These are phyloP conservation scores for Uromyces viciae-fabae DNA, from an alignment of 1,284 basidiomycete genomes.

Conservation along the genomic window DNA sequence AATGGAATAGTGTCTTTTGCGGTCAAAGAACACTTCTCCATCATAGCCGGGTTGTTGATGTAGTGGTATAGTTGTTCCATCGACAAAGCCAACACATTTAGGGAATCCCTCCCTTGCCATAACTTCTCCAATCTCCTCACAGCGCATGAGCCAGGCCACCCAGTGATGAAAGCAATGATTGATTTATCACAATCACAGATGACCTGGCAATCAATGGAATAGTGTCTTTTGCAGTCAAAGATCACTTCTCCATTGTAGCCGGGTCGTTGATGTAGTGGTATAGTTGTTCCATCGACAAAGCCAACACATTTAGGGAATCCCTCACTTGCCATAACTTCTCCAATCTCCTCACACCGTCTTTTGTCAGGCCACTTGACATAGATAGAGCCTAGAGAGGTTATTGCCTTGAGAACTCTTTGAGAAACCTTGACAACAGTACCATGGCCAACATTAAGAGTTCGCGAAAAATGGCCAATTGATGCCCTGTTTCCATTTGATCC, in stretches of 20 bases:
- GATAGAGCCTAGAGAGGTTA: background rate
- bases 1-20: background rate
- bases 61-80: constrained; percentile 10
- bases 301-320: no score
- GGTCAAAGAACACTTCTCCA: constrained; percentile 17
- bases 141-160: constrained; percentile 3
- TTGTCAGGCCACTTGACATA: background rate
- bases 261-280: constrained; percentile 6
- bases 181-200: constrained; percentile 6
- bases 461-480: background rate
- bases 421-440: constrained; percentile 1
- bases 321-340: background rate
- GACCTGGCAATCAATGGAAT: background rate
- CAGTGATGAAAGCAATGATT: background rate
- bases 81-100: no score
- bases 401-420: background rate
- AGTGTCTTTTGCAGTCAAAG: background rate
- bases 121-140: background rate
- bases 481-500: background rate
- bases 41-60: background rate
- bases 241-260: background rate
- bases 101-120: background rate
- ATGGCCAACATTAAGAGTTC: background rate
- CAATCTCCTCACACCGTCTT: background rate
- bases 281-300: background rate